Percentiles rank a stretch among this genome's conserved stretches.
Conservation (phyloP, 148 eudicot species). For the Rhododendron henanense region DNA sequence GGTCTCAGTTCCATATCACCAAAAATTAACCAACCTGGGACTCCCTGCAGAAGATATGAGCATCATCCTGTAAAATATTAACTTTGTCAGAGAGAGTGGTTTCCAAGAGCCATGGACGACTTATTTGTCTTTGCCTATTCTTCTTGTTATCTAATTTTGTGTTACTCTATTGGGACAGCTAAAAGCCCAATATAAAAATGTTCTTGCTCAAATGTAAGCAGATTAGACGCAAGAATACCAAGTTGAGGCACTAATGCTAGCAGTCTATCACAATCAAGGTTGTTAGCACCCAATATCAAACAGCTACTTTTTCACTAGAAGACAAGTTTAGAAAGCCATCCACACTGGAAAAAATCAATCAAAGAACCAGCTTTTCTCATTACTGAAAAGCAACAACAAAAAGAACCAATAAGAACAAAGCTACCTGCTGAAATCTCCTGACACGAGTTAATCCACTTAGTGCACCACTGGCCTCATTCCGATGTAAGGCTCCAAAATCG, state of each 20-base stretch:
- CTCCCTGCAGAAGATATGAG: conserved; percentile 98
- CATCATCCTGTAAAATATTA: conserved; percentile 78
- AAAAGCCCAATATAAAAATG: background rate
- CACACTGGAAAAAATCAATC: background rate
- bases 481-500: conserved; percentile 95
- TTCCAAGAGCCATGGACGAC: conserved; percentile 3
- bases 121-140: background rate
- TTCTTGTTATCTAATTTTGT: no score
- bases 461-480: conserved; percentile 99
- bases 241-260: background rate
- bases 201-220: background rate
- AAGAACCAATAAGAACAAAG: conserved; percentile 1
- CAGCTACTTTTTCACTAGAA: background rate
- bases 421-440: conserved; percentile 98
- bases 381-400: background rate
- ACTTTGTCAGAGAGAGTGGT: conserved; percentile 16
- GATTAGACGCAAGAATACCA: background rate
- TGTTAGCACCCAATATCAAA: background rate
- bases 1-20: conserved; percentile 2
- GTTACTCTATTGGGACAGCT: background rate
- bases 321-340: background rate
- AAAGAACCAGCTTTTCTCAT: background rate
- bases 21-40: conserved; percentile 62
- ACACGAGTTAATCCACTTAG: conserved; percentile 99
- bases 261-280: background rate